Base-by-base conservation (phyloP, 129 eudicot species). In the Scalesia atractyloides region DNA sequence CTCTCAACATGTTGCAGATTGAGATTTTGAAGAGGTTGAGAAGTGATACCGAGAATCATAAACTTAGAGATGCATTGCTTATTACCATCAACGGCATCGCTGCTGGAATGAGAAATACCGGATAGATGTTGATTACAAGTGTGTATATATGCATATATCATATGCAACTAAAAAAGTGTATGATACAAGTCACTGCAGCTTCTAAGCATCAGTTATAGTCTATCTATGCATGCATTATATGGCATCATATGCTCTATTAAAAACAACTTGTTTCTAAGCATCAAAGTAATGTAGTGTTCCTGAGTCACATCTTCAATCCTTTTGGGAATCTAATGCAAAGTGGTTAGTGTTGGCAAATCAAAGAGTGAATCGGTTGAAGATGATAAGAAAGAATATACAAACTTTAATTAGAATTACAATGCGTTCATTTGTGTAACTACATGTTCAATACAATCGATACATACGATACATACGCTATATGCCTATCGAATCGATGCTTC, bases 31-130 rank as follows among this genome's bases (percentile, higher is more conserved):
- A 76, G 85, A 87, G 95, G 87, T 56, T 92, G 87, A 89, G 98
- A 76, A 65, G 80, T 5, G 98, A 92, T 59, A 80, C 86, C 7
- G 92, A 90, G 61, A 90, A 89, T 73, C 65, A 66, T 52, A 86
- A 82, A 58, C 92, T 90, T 43, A 60, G 97, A 75, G 98, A 93
- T 77, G 97, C 97, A 14, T 71, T 93, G 88, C 90, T 89, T 61
- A 87, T 93, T 17, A 93, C 98, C 9, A 87, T 93, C 5, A 93
- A 93, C 39, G 98, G 98, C 54, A 93, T 93, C 68, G 97, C 97
- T 76, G 95, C 98, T 70, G 97, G 98, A 37, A 93, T 93, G 97
- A 87, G 96, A 79, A 93, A 93, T 81, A 93, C 98, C 4, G 98
- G 98, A 57, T 93, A 71, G 81, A 46, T 60, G 43, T 53, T 64